phyloP scores from a whole-genome alignment of 2,329 filamentous ascomycete species.

The Chrysosporium queenslandicum region DNA sequence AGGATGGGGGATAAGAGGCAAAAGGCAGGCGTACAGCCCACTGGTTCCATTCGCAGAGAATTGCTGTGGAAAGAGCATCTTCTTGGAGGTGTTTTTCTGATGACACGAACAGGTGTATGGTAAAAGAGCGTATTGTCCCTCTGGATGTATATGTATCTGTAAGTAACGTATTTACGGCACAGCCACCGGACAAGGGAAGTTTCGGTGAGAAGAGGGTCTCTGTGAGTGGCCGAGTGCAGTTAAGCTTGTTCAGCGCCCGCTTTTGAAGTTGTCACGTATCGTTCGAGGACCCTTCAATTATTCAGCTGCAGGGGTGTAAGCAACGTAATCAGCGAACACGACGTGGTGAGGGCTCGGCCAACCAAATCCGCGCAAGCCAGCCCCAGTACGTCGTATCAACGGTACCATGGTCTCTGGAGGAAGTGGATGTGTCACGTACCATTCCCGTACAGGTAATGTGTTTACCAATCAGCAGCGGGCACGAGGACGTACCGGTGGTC shows the following conservation, averaged over 20 bases:
- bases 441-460: background rate
- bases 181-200: background rate
- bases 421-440: background rate
- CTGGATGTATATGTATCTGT: no score
- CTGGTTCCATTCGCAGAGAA: no score
- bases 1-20: no score
- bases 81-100: no score
- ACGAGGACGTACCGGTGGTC: background rate
- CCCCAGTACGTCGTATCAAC: background rate
- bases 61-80: no score
- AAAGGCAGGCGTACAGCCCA: no score
- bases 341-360: background rate
- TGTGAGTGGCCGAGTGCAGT: background rate
- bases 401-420: background rate
- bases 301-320: no score
- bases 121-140: no score
- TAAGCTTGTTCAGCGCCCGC: constrained; percentile 6
- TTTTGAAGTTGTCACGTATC: background rate
- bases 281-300: no score
- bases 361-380: background rate
- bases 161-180: background rate
- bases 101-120: no score
- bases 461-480: constrained; percentile 2
- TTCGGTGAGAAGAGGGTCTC: no score
- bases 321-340: background rate